Evolutionary conservation across 805 yeast species (phyloP).

Genomic region (Saccharomycopsis capsularis): DNA sequence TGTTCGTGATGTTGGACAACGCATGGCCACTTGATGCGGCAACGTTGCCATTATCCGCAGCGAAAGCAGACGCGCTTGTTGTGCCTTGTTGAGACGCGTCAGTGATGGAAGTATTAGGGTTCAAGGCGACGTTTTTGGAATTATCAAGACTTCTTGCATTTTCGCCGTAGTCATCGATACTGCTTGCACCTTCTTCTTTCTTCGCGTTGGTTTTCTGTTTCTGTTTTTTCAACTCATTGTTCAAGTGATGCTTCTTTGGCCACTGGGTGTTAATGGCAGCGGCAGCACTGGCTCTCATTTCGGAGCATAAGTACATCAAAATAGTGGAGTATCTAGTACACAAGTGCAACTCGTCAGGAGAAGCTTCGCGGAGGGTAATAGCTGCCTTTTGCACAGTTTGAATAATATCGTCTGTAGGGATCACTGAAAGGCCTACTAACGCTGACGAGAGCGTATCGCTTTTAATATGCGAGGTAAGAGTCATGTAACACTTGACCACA

Average conservation of each 20-base stretch:
- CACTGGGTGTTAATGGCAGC: neutral
- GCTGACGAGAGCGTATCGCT: constrained; percentile 38
- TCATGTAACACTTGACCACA: constrained; percentile 75
- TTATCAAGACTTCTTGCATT: too few relatives aligned
- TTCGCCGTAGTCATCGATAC: too few relatives aligned
- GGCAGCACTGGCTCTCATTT: constrained; percentile 45
- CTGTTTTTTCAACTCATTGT: too few relatives aligned
- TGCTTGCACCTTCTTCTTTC: too few relatives aligned
- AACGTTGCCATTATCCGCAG: too few relatives aligned
- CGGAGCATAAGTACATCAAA: constrained; percentile 66
- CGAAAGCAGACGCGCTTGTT: too few relatives aligned
- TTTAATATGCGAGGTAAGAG: constrained; percentile 30
- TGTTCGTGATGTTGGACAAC: too few relatives aligned
- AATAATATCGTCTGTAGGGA: constrained; percentile 65
- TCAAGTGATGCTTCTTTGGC: neutral
- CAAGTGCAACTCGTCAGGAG: constrained; percentile 84
- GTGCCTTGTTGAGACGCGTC: too few relatives aligned
- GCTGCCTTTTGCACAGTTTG: constrained; percentile 66
- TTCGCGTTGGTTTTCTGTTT: too few relatives aligned
- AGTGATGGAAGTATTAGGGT: too few relatives aligned
- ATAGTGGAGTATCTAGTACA: constrained; percentile 75
- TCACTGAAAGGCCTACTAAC: constrained; percentile 51
- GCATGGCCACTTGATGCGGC: too few relatives aligned
- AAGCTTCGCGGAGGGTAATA: constrained; percentile 64
- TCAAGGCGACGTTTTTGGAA: too few relatives aligned